Conservation (phyloP, 495 filamentous ascomycete species). For the Penicillium roqueforti region DNA sequence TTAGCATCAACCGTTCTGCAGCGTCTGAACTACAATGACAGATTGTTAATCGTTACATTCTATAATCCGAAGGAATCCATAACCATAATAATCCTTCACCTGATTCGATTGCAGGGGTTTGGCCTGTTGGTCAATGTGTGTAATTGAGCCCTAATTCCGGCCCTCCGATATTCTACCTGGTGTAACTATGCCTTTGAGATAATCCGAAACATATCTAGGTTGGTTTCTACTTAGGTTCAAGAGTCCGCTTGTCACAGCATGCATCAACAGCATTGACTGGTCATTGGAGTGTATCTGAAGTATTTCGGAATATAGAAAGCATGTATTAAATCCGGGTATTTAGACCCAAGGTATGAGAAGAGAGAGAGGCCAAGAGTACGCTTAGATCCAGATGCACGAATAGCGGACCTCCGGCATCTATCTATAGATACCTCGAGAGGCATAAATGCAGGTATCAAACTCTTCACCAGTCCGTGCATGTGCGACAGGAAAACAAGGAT, state of each 20-base stretch:
- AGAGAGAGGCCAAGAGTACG: neutral
- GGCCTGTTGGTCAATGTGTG: neutral
- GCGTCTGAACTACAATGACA: neutral
- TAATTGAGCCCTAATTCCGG: constrained; percentile 1
- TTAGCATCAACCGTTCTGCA: constrained; percentile 3
- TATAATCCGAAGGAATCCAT: neutral
- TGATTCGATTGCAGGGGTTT: constrained; percentile 2
- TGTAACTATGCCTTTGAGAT: neutral
- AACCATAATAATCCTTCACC: neutral
- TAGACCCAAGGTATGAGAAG: neutral
- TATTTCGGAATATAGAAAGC: neutral
- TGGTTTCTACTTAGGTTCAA: neutral
- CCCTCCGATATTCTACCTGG: neutral
- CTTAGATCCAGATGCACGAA: constrained; percentile 1
- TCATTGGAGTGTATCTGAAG: neutral
- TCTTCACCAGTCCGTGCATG: constrained; percentile 2
- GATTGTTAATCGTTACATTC: neutral
- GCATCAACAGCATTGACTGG: neutral
- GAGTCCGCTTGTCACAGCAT: neutral
- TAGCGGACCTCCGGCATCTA: constrained; percentile 9
- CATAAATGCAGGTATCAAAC: constrained; percentile 2
- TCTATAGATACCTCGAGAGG: constrained; percentile 4
- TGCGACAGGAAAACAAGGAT: neutral
- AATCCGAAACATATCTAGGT: constrained; percentile 2
- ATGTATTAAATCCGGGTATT: neutral